phyloP scores from a whole-genome alignment of 345 rosid genomes.

The Camelina laxa region DNA sequence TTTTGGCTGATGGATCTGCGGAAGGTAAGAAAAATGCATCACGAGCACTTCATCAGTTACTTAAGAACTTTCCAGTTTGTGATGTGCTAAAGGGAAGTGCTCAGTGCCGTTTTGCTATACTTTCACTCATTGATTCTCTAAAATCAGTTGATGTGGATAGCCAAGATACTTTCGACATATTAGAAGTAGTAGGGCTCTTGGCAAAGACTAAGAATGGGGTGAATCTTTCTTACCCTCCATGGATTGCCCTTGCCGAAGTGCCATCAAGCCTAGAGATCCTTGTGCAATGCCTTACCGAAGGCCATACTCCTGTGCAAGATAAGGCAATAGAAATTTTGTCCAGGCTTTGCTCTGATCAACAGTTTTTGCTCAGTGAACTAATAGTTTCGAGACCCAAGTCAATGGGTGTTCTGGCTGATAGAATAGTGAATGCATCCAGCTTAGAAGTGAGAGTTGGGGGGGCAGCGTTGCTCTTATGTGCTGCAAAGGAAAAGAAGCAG shows the following conservation, averaged over 20 bases:
- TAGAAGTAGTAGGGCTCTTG: conserved; percentile 75
- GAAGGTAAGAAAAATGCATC: conserved; percentile 83
- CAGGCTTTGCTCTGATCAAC: conserved; percentile 76
- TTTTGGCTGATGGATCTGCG: conserved; percentile 78
- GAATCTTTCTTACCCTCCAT: conserved; percentile 56
- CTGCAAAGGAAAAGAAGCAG: conserved; percentile 66
- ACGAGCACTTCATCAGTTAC: conserved; percentile 73
- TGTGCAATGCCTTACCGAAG: conserved; percentile 64
- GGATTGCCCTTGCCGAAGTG: conserved; percentile 67
- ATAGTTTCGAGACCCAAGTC: conserved; percentile 61
- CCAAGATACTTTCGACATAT: conserved; percentile 58
- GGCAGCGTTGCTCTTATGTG: conserved; percentile 68
- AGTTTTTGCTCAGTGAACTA: conserved; percentile 59
- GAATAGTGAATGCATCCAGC: conserved; percentile 69
- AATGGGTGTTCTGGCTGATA: conserved; percentile 61
- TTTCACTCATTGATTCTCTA: conserved; percentile 69
- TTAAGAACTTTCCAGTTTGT: conserved; percentile 67
- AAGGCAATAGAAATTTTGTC: conserved; percentile 83
- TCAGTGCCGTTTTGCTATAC: conserved; percentile 64
- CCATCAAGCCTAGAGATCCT: conserved; percentile 72
- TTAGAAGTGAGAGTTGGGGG: conserved; percentile 82
- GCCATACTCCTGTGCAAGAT: conserved; percentile 66
- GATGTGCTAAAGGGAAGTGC: conserved; percentile 71
- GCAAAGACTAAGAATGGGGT: conserved; percentile 62
- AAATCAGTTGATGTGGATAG: conserved; percentile 57